Base-by-base conservation (phyloP, 305 asterid genomes). In the Solanum hybrid region DNA sequence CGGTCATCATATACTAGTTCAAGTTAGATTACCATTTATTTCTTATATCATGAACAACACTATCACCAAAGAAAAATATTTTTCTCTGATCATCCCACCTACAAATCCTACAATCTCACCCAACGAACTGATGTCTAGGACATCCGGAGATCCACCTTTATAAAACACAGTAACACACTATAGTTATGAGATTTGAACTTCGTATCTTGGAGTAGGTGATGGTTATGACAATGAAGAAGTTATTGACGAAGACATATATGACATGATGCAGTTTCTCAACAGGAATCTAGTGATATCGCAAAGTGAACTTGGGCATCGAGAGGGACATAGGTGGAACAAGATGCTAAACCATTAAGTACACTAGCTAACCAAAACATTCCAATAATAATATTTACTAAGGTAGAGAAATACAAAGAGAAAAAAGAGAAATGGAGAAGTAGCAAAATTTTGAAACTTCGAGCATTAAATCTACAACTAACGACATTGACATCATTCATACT, bases 151-250 rank as follows among this genome's bases (percentile, higher is more conserved):
- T 81, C 15, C 69, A 81, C 86, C 26, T 14, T 81, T 81, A 69
- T 69, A 24, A 0, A 64, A 64, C 27, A 60, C 6, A 22, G 26
- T 0, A 11, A 69, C 76, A 69, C 0, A 0, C 71, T 4, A n/a
- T 24, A 40, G 86, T 80, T 35, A 4, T 80, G 10, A 42, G 72
- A 42, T 29, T 27, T 51, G 73, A 45, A 45, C 2, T 42, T 82
- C 13, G 5, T 27, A 27, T 19, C 12, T 60, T 1, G 38, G 27
- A 45, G 73, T 45, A 45, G 36, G 24, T 17, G 42, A 45, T 45
- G 40, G 11, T 17, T 29, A 19, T 45, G 73, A 24, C 11, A 1
- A 84, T 84, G 87, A 31, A 51, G 42, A 0, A 84, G 42, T 51
- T 31, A 84, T 84, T 10, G 75, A 31, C 75, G 64, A 31, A 31